These are phyloP conservation scores for Boletus reticuloceps DNA, from an alignment of 768 basidiomycete genomes.

Conservation along the genomic window DNA sequence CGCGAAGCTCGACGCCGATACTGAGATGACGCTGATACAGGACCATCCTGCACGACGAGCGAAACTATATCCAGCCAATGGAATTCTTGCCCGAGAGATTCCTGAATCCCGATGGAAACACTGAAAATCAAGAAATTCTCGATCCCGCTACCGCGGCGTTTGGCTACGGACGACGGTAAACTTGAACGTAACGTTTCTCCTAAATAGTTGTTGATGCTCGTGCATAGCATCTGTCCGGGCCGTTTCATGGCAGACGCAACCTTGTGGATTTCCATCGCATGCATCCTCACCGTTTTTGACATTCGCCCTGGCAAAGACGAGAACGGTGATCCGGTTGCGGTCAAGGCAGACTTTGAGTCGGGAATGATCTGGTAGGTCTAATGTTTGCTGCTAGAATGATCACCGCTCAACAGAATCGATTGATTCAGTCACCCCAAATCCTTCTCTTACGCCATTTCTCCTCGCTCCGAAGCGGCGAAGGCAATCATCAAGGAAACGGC, in stretches of 20 bases:
- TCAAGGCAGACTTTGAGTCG: slow-evolving; percentile 25
- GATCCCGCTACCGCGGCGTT: slow-evolving; percentile 33
- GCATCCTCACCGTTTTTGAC: slow-evolving; percentile 28
- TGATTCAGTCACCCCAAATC: slow-evolving; percentile 28
- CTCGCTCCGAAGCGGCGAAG: slow-evolving; percentile 29
- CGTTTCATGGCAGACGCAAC: slow-evolving; percentile 42
- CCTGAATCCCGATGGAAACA: slow-evolving; percentile 34
- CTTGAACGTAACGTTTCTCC: background rate
- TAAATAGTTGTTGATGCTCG: background rate
- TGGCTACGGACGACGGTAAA: slow-evolving; percentile 36
- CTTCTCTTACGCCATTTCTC: slow-evolving; percentile 29
- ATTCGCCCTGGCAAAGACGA: slow-evolving; percentile 21
- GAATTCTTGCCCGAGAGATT: slow-evolving; percentile 40
- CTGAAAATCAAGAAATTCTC: slow-evolving; percentile 29
- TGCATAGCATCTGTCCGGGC: slow-evolving; percentile 40
- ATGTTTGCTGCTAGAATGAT: background rate
- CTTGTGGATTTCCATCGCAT: slow-evolving; percentile 35
- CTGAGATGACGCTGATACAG: slow-evolving; percentile 18
- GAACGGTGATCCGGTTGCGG: slow-evolving; percentile 14
- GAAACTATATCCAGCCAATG: slow-evolving; percentile 33
- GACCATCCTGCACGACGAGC: slow-evolving; percentile 39
- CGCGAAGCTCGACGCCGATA: background rate
- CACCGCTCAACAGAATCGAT: slow-evolving; percentile 1
- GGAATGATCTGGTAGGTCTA: slow-evolving; percentile 31
- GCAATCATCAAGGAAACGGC: slow-evolving; percentile 29